Percentiles rank a stretch among this genome's conserved stretches.
Evolutionary conservation across 139 green algal species (phyloP).

Genomic region (Micractinium conductrix): DNA sequence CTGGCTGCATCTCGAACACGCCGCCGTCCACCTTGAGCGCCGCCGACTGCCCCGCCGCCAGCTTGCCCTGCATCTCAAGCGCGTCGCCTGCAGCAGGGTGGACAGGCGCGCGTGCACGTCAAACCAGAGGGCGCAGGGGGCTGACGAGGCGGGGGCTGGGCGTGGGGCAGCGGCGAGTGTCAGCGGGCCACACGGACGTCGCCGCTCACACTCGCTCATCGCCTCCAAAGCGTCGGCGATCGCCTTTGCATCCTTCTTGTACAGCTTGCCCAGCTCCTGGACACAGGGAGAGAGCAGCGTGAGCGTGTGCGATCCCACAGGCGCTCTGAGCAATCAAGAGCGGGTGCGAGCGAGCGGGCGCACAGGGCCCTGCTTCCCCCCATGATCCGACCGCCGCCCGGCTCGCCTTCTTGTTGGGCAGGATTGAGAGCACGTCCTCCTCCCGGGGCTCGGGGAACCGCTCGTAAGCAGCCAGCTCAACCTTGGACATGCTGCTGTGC

Average conservation of each 20-base stretch:
- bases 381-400: no score
- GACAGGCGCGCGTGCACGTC: no score
- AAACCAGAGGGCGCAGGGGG: not conserved
- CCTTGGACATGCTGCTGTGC: slow-evolving; percentile 79
- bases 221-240: slow-evolving; percentile 77
- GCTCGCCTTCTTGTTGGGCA: slow-evolving; percentile 90
- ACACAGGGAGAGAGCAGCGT: no score
- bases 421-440: slow-evolving; percentile 75
- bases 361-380: no score
- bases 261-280: slow-evolving; percentile 85
- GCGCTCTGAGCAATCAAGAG: no score
- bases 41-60: slow-evolving; percentile 54
- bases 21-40: slow-evolving; percentile 34
- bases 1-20: slow-evolving; percentile 52
- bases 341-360: no score
- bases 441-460: slow-evolving; percentile 82
- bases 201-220: slow-evolving; percentile 33
- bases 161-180: not conserved
- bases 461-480: slow-evolving; percentile 86
- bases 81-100: slow-evolving; percentile 17
- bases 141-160: not conserved
- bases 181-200: not conserved
- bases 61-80: slow-evolving; percentile 55
- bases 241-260: slow-evolving; percentile 89
- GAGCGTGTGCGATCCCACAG: no score